Percentiles rank a stretch among this genome's conserved stretches.
Evolutionary conservation across 192 early-diverging fungal genomes (phyloP).

Genomic region (Backusella circina): DNA sequence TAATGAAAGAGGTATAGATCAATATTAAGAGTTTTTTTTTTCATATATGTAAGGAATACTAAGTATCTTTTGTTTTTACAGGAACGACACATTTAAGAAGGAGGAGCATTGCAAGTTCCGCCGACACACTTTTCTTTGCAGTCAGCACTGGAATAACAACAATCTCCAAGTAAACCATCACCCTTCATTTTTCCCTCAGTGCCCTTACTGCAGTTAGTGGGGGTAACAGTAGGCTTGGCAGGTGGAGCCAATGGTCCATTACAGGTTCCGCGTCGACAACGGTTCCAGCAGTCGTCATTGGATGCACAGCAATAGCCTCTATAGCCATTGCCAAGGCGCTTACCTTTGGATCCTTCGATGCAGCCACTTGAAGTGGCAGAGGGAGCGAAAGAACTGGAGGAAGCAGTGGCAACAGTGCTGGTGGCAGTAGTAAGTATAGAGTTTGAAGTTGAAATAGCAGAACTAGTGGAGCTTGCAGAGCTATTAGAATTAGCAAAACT

Average conservation of each 20-base stretch:
- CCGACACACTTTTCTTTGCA: neutral
- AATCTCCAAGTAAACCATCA: neutral
- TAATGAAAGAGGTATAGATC: neutral
- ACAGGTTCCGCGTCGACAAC: neutral
- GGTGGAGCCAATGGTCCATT: neutral
- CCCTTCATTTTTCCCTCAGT: neutral
- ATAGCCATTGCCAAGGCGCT: neutral
- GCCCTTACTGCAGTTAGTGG: neutral
- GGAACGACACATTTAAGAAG: neutral
- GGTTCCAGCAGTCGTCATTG: neutral
- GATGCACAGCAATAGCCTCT: neutral
- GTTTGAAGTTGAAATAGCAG: neutral
- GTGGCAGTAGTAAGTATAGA: neutral
- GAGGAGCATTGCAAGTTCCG: neutral
- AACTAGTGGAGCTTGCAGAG: neutral
- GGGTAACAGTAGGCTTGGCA: neutral
- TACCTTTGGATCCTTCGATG: neutral
- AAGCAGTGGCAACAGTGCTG: neutral
- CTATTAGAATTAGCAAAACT: neutral
- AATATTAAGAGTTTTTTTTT: no score
- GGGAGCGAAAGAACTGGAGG: neutral
- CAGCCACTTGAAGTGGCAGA: neutral
- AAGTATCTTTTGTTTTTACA: neutral
- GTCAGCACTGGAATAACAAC: neutral
- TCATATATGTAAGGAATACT: no score